Evolutionary conservation across 2,329 filamentous ascomycete genomes (phyloP).

Genomic region (Exophiala spinifera): DNA sequence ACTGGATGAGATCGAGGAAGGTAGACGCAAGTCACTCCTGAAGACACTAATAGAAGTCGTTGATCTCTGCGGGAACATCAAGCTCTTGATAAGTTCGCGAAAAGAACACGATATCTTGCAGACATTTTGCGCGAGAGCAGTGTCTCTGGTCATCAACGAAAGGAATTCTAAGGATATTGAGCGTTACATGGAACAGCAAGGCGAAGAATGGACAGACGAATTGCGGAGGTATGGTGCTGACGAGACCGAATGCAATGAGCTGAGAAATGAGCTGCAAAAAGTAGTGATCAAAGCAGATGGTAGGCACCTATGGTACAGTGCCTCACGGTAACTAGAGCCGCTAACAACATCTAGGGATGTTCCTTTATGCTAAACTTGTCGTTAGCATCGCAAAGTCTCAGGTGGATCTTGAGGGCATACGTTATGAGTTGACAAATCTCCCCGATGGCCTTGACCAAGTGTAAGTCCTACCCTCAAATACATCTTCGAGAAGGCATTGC

Average conservation of each 20-base stretch:
- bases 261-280: too few species aligned
- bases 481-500: background rate
- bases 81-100: background rate
- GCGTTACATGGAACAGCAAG: too few species aligned
- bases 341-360: conserved; percentile 32
- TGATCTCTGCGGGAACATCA: background rate
- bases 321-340: too few species aligned
- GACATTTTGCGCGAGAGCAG: too few species aligned
- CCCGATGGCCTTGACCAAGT: conserved; percentile 33
- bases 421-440: conserved; percentile 9
- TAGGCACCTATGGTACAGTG: too few species aligned
- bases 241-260: too few species aligned
- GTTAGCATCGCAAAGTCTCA: conserved; percentile 29
- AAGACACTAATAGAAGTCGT: background rate
- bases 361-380: conserved; percentile 34
- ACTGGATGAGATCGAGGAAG: background rate
- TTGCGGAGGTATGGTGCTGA: too few species aligned
- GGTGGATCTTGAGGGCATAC: conserved; percentile 26
- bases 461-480: conserved; percentile 25
- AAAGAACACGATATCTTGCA: background rate
- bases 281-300: too few species aligned
- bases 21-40: background rate
- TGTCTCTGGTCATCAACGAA: too few species aligned
- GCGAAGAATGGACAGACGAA: too few species aligned
- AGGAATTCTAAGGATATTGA: too few species aligned